Evolutionary conservation across 257 asterid species (phyloP).

Genomic region (Datura wrightii): DNA sequence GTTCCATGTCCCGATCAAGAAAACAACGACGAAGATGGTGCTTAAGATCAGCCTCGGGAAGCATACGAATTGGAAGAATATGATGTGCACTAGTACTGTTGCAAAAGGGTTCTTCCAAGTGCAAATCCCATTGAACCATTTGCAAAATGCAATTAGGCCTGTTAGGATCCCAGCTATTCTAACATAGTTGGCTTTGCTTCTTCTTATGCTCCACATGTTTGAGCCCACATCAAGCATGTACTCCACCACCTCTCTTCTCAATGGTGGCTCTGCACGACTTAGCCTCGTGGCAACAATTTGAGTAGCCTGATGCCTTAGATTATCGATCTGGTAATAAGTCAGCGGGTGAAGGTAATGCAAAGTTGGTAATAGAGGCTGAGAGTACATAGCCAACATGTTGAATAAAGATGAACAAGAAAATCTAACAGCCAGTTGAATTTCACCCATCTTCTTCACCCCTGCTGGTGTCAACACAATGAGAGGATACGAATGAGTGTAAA

Average conservation of each 20-base stretch:
- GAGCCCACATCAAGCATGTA: conserved; percentile 94
- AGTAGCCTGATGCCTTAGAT: conserved; percentile 75
- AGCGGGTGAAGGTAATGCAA: conserved; percentile 76
- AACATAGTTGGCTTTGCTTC: conserved; percentile 76
- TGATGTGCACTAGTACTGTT: conserved; percentile 59
- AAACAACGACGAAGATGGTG: conserved; percentile 51
- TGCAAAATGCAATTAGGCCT: conserved; percentile 42
- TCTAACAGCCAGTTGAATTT: conserved; percentile 80
- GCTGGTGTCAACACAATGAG: conserved; percentile 65
- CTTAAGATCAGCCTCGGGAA: conserved; percentile 68
- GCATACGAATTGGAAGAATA: conserved; percentile 56
- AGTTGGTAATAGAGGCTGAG: conserved; percentile 65
- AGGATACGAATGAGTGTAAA: conserved; percentile 82
- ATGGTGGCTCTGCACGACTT: conserved; percentile 78
- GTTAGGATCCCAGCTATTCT: conserved; percentile 60
- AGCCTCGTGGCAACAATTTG: conserved; percentile 73
- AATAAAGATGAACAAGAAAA: conserved; percentile 68
- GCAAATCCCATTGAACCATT: conserved; percentile 57
- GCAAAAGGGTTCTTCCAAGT: conserved; percentile 62
- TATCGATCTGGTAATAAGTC: conserved; percentile 64
- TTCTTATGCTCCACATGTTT: conserved; percentile 80
- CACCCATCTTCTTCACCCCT: conserved; percentile 88
- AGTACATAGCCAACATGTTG: conserved; percentile 60
- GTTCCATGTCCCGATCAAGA: conserved; percentile 64
- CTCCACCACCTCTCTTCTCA: conserved; percentile 78